Percentiles rank a stretch among this genome's conserved stretches.
Conservation (phyloP, 1,284 basidiomycete species). For the Cystobasidium slooffiae region DNA sequence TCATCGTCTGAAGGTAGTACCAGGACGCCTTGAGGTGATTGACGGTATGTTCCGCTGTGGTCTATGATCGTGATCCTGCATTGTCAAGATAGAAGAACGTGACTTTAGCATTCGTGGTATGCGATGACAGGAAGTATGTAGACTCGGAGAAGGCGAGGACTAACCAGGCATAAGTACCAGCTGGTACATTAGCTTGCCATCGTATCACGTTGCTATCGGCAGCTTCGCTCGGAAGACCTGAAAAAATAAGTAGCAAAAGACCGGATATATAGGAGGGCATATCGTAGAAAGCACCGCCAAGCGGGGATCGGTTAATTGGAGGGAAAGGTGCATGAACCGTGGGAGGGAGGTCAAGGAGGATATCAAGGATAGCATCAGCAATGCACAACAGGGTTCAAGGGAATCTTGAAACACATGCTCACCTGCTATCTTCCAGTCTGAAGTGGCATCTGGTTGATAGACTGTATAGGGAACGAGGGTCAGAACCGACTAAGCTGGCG, state of each 20-base stretch:
- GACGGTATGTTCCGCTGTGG: conserved; percentile 34
- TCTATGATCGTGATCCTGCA: conserved; percentile 42
- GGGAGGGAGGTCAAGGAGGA: neutral
- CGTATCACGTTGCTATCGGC: conserved; percentile 30
- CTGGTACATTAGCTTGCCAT: conserved; percentile 38
- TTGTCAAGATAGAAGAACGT: neutral
- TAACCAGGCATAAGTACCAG: conserved; percentile 38
- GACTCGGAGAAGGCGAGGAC: too few species aligned
- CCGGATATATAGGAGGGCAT: neutral
- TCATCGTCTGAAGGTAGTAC: conserved; percentile 23
- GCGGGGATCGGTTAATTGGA: too few species aligned
- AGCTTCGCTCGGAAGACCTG: conserved; percentile 37
- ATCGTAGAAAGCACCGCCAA: too few species aligned
- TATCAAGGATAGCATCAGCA: neutral
- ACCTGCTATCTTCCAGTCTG: conserved; percentile 38
- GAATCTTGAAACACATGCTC: neutral
- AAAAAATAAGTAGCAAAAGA: neutral
- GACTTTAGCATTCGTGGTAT: neutral
- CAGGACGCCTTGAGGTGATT: conserved; percentile 21
- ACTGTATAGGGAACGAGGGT: conserved; percentile 13
- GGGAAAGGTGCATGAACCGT: too few species aligned
- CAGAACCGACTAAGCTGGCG: conserved; percentile 5
- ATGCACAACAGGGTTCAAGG: neutral
- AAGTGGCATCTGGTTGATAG: conserved; percentile 29
- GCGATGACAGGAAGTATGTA: neutral